phyloP scores from a whole-genome alignment of 345 rosid genomes.

The Sisymbrium altissimum region DNA sequence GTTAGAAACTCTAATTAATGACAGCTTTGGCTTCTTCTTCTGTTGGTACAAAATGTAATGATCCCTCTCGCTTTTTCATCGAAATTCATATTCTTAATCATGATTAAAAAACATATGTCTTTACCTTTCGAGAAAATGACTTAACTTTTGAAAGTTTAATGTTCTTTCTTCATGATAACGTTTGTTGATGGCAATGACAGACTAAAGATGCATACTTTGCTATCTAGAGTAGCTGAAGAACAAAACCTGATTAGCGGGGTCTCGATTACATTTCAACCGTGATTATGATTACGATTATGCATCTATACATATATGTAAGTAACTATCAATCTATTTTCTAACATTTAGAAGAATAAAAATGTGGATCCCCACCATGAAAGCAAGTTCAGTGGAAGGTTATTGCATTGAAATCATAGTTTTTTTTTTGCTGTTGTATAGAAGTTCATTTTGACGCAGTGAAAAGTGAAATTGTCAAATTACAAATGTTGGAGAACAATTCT shows the following conservation, averaged over 20 bases:
- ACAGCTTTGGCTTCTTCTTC: constrained; percentile 17
- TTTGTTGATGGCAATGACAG: constrained; percentile 29
- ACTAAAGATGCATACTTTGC: constrained; percentile 16
- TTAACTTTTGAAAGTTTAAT: constrained; percentile 30
- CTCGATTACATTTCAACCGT: constrained; percentile 14
- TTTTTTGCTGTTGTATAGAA: neutral
- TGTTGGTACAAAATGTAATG: constrained; percentile 28
- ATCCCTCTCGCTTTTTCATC: constrained; percentile 27
- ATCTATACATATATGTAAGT: neutral
- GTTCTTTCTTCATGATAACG: constrained; percentile 37
- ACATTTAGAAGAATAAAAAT: neutral
- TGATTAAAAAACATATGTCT: constrained; percentile 22
- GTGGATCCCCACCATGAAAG: constrained; percentile 30
- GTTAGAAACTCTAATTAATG: constrained; percentile 25
- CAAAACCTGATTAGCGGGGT: constrained; percentile 1
- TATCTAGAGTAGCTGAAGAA: constrained; percentile 10
- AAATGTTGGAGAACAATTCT: neutral
- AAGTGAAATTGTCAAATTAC: neutral
- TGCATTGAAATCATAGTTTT: constrained; percentile 2
- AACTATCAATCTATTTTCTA: neutral
- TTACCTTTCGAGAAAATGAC: constrained; percentile 27
- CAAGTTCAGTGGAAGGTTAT: constrained; percentile 21
- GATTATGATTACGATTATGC: constrained; percentile 15
- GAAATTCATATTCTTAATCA: constrained; percentile 32
- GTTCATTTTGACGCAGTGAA: neutral